A percentile compares a stretch with the other conserved stretches of the same genome.
Evolutionary conservation across 306 rosid species (phyloP).

Genomic region (Erythrophleum fordii): DNA sequence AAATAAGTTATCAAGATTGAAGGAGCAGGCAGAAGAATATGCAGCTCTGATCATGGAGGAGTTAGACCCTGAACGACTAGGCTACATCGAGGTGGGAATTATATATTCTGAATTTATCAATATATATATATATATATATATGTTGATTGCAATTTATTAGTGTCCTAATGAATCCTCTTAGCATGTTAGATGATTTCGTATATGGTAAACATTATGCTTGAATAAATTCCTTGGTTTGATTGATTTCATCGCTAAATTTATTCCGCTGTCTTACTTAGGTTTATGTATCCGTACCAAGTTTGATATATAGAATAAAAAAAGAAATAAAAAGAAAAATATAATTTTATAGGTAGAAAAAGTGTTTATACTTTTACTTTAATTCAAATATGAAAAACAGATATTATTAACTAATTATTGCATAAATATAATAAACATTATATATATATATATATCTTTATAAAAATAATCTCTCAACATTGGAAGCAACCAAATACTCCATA

Average conservation of each 20-base stretch:
- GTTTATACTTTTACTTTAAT: too few species aligned
- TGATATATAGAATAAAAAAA: too few species aligned
- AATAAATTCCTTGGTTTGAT: neutral
- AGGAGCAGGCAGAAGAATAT: conserved; percentile 99
- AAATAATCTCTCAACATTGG: too few species aligned
- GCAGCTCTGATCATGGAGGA: conserved; percentile 99
- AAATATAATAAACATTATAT: too few species aligned
- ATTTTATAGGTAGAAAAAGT: too few species aligned
- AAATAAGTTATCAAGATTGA: conserved; percentile 88
- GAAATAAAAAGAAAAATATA: too few species aligned
- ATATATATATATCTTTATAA: too few species aligned
- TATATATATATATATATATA: neutral
- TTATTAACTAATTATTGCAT: too few species aligned
- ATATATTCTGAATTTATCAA: conserved; percentile 6
- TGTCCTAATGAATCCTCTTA: neutral
- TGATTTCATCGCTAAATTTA: conserved; percentile 12
- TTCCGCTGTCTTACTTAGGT: conserved; percentile 16
- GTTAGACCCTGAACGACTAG: conserved; percentile 93
- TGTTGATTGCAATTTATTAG: neutral
- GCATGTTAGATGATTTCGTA: neutral
- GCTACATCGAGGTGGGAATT: conserved; percentile 86
- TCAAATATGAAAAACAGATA: too few species aligned
- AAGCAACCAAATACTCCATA: too few species aligned
- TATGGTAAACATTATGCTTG: neutral
- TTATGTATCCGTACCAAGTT: neutral